phyloP scores from a whole-genome alignment of 164 flowering plant genomes.

The Hamamelis virginiana region DNA sequence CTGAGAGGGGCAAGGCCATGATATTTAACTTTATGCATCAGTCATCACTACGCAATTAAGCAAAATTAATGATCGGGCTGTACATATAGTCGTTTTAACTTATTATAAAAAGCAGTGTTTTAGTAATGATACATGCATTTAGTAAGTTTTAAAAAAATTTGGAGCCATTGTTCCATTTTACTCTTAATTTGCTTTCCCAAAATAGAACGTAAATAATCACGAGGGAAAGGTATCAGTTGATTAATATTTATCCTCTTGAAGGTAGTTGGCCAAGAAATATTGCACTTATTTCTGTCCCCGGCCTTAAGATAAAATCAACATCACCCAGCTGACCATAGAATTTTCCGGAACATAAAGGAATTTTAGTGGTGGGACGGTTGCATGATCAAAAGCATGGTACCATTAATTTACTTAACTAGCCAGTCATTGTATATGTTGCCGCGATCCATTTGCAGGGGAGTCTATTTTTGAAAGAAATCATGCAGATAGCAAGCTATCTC shows the following conservation, averaged over 20 bases:
- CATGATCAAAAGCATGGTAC: constrained; percentile 34
- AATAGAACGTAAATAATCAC: background rate
- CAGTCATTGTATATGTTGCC: constrained; percentile 11
- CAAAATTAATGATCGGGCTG: too few species aligned
- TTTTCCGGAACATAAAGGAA: constrained; percentile 27
- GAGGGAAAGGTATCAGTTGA: background rate
- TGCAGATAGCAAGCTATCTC: constrained; percentile 30
- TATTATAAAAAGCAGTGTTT: too few species aligned
- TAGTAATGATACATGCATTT: too few species aligned
- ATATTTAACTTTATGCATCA: too few species aligned
- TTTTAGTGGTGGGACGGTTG: background rate
- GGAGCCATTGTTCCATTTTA: too few species aligned
- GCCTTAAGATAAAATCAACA: background rate
- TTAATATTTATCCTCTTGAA: background rate
- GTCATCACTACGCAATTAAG: too few species aligned
- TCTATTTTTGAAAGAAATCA: constrained; percentile 32
- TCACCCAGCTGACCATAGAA: constrained; percentile 27
- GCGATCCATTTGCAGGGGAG: constrained; percentile 41
- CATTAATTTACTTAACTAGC: constrained; percentile 23
- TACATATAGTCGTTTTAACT: too few species aligned
- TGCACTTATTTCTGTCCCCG: constrained; percentile 12
- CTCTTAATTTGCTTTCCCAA: too few species aligned
- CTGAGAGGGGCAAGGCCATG: too few species aligned
- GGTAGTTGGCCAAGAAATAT: constrained; percentile 33
- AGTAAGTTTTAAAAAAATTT: too few species aligned